A percentile compares a stretch with the other conserved stretches of the same genome.
These are phyloP conservation scores for Dittrichia graveolens DNA, from an alignment of 129 eudicot genomes.

Conservation along the genomic window DNA sequence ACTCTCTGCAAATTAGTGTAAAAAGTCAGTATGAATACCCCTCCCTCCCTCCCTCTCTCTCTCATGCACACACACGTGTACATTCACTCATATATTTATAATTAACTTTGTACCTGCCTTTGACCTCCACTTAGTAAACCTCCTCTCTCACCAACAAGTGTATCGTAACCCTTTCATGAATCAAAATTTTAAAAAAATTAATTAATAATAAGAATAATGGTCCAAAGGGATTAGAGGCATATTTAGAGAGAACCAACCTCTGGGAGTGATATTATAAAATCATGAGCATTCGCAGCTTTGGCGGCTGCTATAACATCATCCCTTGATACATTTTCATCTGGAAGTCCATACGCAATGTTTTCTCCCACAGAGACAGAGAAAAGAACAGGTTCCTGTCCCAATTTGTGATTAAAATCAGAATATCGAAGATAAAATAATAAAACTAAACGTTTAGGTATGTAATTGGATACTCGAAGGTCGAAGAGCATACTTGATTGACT, in stretches of 20 bases:
- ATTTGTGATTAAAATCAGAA: not conserved
- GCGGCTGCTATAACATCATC: slow-evolving; percentile 94
- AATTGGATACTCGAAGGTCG: not conserved
- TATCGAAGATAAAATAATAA: not conserved
- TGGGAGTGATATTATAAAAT: slow-evolving; percentile 86
- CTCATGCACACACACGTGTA: too few species aligned
- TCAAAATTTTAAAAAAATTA: slow-evolving; percentile 15
- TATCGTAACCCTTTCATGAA: slow-evolving; percentile 79
- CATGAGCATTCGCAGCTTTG: slow-evolving; percentile 99
- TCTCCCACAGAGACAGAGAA: slow-evolving; percentile 97
- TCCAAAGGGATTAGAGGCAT: not conserved
- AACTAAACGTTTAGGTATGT: not conserved
- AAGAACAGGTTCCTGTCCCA: slow-evolving; percentile 81
- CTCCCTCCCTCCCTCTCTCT: not conserved
- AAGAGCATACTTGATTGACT: slow-evolving; percentile 79
- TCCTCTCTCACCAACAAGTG: slow-evolving; percentile 97
- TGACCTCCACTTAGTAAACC: slow-evolving; percentile 97
- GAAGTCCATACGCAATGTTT: slow-evolving; percentile 95
- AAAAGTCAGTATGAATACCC: slow-evolving; percentile 7
- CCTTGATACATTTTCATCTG: slow-evolving; percentile 85
- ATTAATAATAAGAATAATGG: not conserved
- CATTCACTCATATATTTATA: not conserved
- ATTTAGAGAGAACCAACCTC: slow-evolving; percentile 52
- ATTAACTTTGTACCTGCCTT: slow-evolving; percentile 69
- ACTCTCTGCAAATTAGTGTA: slow-evolving; percentile 62